A percentile compares a stretch with the other conserved stretches of the same genome.
Evolutionary conservation across 768 basidiomycete genomes (phyloP).

Genomic region (Lepiota venenata): DNA sequence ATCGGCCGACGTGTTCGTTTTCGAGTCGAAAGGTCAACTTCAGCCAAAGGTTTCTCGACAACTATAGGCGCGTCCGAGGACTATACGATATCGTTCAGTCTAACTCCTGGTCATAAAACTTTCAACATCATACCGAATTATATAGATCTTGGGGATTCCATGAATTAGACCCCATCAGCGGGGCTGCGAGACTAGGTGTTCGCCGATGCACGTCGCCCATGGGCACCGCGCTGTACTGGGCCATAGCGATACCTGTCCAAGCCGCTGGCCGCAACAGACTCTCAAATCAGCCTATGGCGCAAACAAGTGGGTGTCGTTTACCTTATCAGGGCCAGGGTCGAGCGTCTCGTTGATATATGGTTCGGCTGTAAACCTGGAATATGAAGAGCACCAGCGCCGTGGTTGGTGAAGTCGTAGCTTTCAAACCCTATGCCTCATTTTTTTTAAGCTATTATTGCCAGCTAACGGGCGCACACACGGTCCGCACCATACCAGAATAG

Average conservation of each 20-base stretch:
- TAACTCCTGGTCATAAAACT: neutral
- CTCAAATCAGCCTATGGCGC: slow-evolving; percentile 1
- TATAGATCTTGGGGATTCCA: slow-evolving; percentile 11
- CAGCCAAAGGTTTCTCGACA: neutral
- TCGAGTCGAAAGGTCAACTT: neutral
- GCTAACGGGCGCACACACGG: too few relatives aligned
- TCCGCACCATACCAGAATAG: too few relatives aligned
- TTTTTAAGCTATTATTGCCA: neutral
- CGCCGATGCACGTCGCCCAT: slow-evolving; percentile 14
- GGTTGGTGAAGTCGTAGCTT: neutral
- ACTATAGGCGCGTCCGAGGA: neutral
- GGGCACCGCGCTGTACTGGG: slow-evolving; percentile 18
- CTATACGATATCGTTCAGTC: neutral
- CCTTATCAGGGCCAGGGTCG: neutral
- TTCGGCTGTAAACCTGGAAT: too few relatives aligned
- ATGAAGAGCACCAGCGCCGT: neutral
- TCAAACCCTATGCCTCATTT: neutral
- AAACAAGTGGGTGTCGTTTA: neutral
- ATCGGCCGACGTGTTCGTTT: neutral
- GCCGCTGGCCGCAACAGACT: slow-evolving; percentile 4
- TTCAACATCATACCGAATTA: neutral
- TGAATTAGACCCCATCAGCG: neutral
- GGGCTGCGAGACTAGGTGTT: neutral
- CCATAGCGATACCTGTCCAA: slow-evolving; percentile 14
- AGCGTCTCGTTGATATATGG: too few relatives aligned